These are phyloP conservation scores for Raffaelea arxii DNA, from an alignment of 2,329 filamentous ascomycete species.

Conservation along the genomic window DNA sequence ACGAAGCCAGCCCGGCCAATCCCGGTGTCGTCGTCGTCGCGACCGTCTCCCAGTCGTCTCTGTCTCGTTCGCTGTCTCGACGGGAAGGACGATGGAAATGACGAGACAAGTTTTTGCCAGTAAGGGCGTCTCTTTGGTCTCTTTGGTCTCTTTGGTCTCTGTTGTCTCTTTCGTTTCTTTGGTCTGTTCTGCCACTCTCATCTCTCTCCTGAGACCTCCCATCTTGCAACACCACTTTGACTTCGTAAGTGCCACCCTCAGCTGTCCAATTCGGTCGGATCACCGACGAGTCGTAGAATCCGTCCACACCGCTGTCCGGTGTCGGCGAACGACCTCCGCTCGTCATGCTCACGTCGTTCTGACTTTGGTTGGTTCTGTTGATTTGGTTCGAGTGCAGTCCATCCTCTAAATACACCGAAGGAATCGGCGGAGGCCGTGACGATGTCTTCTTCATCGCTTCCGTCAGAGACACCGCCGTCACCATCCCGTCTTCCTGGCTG, in stretches of 20 bases:
- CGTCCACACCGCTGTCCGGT: conserved; percentile 3
- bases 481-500: conserved; percentile 12
- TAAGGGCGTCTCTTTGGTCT: no score
- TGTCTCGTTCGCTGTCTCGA: conserved; percentile 19
- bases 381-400: background rate
- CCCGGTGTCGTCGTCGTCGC: conserved; percentile 19
- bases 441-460: background rate
- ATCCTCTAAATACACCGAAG: conserved; percentile 5
- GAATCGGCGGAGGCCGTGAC: conserved; percentile 9
- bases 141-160: no score
- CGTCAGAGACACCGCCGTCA: conserved; percentile 18
- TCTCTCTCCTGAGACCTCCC: no score
- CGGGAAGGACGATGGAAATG: background rate
- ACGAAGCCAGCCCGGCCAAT: conserved; percentile 14
- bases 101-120: background rate
- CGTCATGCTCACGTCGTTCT: background rate
- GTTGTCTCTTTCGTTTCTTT: no score
- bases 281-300: conserved; percentile 9
- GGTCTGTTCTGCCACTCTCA: no score
- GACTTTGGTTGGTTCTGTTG: background rate
- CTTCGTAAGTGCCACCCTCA: conserved; percentile 9
- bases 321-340: conserved; percentile 3
- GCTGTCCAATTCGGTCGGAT: conserved; percentile 9
- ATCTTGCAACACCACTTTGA: conserved; percentile 15
- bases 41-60: conserved; percentile 30